Evolutionary conservation across 768 basidiomycete species (phyloP).

Genomic region (Inosperma sp.): DNA sequence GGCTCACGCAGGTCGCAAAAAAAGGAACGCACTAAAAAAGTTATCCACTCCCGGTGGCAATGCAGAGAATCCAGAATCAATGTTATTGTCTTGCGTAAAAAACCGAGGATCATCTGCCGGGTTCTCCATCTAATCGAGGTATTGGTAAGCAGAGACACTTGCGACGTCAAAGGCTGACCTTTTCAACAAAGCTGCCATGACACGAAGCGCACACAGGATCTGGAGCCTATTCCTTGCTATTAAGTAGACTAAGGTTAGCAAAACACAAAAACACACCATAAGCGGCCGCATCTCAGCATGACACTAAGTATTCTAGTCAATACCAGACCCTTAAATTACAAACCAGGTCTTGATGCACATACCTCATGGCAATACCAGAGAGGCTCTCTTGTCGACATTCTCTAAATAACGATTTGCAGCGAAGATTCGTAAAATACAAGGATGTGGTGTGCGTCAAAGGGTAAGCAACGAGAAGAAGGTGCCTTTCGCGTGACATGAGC

Average conservation of each 20-base stretch:
- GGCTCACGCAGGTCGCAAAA: background rate
- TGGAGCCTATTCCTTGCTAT: conserved; percentile 49
- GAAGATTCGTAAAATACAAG: conserved; percentile 10
- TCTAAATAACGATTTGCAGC: conserved; percentile 7
- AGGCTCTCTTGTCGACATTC: conserved; percentile 68
- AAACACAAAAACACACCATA: conserved; percentile 49
- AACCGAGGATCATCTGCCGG: conserved; percentile 69
- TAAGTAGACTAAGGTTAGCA: conserved; percentile 1
- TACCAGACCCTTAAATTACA: conserved; percentile 3
- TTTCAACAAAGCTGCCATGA: conserved; percentile 78
- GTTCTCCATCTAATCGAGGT: conserved; percentile 59
- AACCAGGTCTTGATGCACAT: conserved; percentile 10
- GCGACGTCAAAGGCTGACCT: conserved; percentile 36
- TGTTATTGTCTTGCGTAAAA: conserved; percentile 40
- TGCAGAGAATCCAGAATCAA: conserved; percentile 20
- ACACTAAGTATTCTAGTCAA: conserved; percentile 49
- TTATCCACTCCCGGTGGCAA: conserved; percentile 40
- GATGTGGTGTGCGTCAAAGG: conserved; percentile 4
- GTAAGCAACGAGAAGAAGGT: background rate
- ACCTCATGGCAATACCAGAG: conserved; percentile 81
- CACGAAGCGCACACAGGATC: conserved; percentile 84
- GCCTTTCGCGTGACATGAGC: too few species aligned
- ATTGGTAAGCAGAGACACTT: conserved; percentile 12
- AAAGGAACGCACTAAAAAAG: conserved; percentile 43
- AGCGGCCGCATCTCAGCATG: conserved; percentile 84